These are phyloP conservation scores for Rhodofomes roseus DNA, from an alignment of 1,284 basidiomycete genomes.

Conservation along the genomic window DNA sequence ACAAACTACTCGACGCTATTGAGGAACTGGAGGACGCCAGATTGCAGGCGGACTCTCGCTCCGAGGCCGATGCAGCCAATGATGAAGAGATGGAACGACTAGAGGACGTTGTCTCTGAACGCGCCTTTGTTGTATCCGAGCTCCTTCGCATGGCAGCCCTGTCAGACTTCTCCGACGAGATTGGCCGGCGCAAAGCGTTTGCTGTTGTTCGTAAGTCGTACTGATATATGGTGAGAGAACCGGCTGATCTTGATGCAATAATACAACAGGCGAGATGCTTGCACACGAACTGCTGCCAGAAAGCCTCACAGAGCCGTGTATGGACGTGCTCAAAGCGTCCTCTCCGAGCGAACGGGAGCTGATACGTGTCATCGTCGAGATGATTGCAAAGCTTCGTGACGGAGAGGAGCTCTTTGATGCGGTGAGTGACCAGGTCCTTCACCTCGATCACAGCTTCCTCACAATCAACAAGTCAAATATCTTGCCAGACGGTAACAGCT, in stretches of 20 bases:
- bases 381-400: slow-evolving; percentile 80
- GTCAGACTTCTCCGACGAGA: slow-evolving; percentile 89
- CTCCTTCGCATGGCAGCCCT: slow-evolving; percentile 8
- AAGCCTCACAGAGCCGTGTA: slow-evolving; percentile 69
- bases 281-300: slow-evolving; percentile 78
- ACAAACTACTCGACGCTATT: slow-evolving; percentile 47
- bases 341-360: slow-evolving; percentile 83
- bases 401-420: background rate
- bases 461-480: background rate
- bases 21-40: slow-evolving; percentile 36
- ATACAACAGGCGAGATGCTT: slow-evolving; percentile 74
- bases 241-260: too few relatives aligned
- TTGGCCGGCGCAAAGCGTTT: slow-evolving; percentile 88
- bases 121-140: slow-evolving; percentile 10
- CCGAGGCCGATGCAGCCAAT: slow-evolving; percentile 12
- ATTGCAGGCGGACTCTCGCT: slow-evolving; percentile 16
- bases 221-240: too few relatives aligned
- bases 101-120: slow-evolving; percentile 23
- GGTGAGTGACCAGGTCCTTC: background rate
- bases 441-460: background rate
- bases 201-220: slow-evolving; percentile 67
- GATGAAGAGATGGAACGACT: slow-evolving; percentile 37
- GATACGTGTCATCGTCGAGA: slow-evolving; percentile 90
- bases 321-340: slow-evolving; percentile 84
- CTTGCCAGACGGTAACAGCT: background rate